A percentile compares a stretch with the other conserved stretches of the same genome.
phyloP scores from a whole-genome alignment of 305 asterid genomes.

The Solanum hybrid region DNA sequence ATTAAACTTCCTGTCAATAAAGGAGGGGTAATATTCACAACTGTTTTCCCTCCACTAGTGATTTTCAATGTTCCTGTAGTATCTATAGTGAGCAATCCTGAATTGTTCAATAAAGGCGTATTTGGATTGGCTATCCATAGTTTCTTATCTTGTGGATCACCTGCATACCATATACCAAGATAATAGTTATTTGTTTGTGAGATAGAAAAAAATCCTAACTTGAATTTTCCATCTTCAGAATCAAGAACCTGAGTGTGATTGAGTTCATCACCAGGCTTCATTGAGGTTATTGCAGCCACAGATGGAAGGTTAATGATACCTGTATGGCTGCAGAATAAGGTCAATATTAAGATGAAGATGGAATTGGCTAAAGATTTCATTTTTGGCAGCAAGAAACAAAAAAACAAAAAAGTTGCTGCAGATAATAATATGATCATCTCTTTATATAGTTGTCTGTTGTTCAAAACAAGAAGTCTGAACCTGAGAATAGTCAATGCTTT shows the following conservation, averaged over 20 bases:
- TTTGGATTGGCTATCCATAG: slow-evolving; percentile 1
- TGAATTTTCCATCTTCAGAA: not conserved
- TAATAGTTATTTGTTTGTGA: not conserved
- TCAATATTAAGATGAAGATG: not conserved
- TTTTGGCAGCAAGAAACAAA: not conserved
- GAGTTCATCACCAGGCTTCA: slow-evolving; percentile 1
- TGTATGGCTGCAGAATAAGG: not conserved
- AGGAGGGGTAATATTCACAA: slow-evolving; percentile 9
- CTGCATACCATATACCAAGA: not conserved
- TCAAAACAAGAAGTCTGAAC: not conserved
- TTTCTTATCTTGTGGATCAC: not conserved
- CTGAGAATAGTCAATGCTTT: not conserved
- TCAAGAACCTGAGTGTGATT: not conserved
- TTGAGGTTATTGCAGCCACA: slow-evolving; percentile 1
- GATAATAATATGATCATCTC: not conserved
- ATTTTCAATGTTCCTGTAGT: not conserved
- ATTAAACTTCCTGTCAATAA: slow-evolving; percentile 11
- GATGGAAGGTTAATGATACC: not conserved
- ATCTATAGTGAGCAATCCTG: not conserved
- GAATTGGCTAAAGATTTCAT: not conserved
- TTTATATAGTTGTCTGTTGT: not conserved
- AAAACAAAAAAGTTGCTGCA: not conserved
- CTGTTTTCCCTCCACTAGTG: slow-evolving; percentile 3
- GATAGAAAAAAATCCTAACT: not conserved
- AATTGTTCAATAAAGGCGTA: not conserved